A percentile compares a stretch with the other conserved stretches of the same genome.
Conservation (phyloP, 805 yeast genomes). For the Suhomyces pyralidae region DNA sequence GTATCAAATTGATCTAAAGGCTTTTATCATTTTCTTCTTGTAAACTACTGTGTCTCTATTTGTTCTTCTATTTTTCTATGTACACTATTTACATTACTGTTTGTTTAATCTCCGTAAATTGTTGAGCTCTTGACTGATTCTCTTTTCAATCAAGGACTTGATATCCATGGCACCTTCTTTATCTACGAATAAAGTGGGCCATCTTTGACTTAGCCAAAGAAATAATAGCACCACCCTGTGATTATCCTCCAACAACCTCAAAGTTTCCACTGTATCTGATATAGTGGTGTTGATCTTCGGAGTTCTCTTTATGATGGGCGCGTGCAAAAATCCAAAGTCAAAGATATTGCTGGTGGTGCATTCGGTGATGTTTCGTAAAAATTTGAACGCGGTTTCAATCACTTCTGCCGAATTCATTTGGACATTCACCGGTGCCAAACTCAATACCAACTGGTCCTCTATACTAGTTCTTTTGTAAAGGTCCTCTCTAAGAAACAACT, state of each 20-base stretch:
- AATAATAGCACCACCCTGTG: slow-evolving; percentile 68
- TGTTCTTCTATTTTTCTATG: not conserved
- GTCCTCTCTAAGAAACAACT: slow-evolving; percentile 38
- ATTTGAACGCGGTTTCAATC: slow-evolving; percentile 43
- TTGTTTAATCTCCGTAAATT: slow-evolving; percentile 23
- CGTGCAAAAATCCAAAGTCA: slow-evolving; percentile 43
- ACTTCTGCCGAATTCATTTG: slow-evolving; percentile 30
- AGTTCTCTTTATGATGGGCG: slow-evolving; percentile 18
- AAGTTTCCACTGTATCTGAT: slow-evolving; percentile 18
- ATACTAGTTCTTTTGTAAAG: slow-evolving; percentile 35
- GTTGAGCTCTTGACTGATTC: slow-evolving; percentile 49
- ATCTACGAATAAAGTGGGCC: slow-evolving; percentile 78
- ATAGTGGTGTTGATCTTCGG: slow-evolving; percentile 18
- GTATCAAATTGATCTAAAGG: no score
- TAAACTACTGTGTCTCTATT: not conserved
- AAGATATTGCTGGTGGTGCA: slow-evolving; percentile 54
- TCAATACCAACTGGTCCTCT: slow-evolving; percentile 54
- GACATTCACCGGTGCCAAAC: slow-evolving; percentile 58
- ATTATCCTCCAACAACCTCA: slow-evolving; percentile 52
- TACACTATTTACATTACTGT: not conserved
- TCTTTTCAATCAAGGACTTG: slow-evolving; percentile 64
- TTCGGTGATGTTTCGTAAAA: slow-evolving; percentile 53
- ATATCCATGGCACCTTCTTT: slow-evolving; percentile 68
- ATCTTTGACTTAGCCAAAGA: slow-evolving; percentile 85
- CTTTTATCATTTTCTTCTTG: no score